phyloP scores from a whole-genome alignment of 2,329 filamentous ascomycete species.

The Tricladium varicosporioides region DNA sequence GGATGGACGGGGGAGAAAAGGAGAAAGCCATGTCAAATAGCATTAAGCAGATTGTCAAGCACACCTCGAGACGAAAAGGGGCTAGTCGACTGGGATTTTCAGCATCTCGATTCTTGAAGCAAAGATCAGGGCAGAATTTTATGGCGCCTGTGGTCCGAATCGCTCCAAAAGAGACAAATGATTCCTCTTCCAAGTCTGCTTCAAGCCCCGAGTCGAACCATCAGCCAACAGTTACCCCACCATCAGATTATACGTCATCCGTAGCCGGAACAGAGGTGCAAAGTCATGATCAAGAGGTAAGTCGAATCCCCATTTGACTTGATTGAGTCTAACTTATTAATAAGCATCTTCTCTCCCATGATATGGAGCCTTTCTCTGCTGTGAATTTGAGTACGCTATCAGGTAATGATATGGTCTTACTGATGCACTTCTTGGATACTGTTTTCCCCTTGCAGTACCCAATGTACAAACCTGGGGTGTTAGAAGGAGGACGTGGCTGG shows the following conservation, averaged over 20 bases:
- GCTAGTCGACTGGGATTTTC: conserved; percentile 5
- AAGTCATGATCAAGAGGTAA: not conserved
- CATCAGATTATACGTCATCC: not conserved
- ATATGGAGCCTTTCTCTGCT: no score
- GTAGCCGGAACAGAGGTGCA: no score
- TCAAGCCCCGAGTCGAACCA: conserved; percentile 10
- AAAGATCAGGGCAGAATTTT: not conserved
- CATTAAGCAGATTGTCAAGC: conserved; percentile 53
- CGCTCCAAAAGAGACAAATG: conserved; percentile 17
- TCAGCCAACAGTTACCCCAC: not conserved
- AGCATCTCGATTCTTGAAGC: conserved; percentile 1
- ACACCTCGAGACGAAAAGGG: conserved; percentile 43
- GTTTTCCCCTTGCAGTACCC: conserved; percentile 63
- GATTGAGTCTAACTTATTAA: no score
- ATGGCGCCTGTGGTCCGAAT: conserved; percentile 4
- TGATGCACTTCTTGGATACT: conserved; percentile 62
- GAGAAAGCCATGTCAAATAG: conserved; percentile 44
- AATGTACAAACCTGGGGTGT: conserved; percentile 56
- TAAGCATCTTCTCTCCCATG: no score
- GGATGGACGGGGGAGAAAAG: conserved; percentile 22
- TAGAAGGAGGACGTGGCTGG: conserved; percentile 59
- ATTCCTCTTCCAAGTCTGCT: conserved; percentile 8
- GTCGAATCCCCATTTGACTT: not conserved
- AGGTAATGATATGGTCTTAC: conserved; percentile 28
- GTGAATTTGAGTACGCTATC: conserved; percentile 3